These are phyloP conservation scores for Dactylellina parvicollis DNA, from an alignment of 2,329 filamentous ascomycete genomes.

Conservation along the genomic window DNA sequence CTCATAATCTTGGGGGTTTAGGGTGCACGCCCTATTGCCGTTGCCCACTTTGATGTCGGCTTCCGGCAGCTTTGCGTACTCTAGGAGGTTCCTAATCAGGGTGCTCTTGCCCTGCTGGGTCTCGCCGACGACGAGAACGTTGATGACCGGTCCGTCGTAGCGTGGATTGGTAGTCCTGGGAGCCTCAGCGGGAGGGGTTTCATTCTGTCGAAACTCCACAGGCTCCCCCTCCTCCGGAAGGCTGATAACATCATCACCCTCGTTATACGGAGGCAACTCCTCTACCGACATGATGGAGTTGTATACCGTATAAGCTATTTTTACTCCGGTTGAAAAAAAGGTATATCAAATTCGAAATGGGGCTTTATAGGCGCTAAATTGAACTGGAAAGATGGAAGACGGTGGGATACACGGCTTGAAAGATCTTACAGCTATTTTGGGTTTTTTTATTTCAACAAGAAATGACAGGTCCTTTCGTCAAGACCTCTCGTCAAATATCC, in stretches of 20 bases:
- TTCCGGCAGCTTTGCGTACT: conserved; percentile 16
- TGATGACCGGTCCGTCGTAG: background rate
- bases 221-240: background rate
- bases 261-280: conserved; percentile 10
- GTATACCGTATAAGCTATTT: too few relatives aligned
- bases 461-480: too few relatives aligned
- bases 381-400: too few relatives aligned
- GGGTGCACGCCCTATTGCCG: conserved; percentile 28
- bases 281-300: background rate
- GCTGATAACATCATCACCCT: conserved; percentile 1
- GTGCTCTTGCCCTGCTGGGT: conserved; percentile 43
- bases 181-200: background rate
- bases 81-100: conserved; percentile 7
- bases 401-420: too few relatives aligned
- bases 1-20: conserved; percentile 2
- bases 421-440: too few relatives aligned
- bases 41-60: conserved; percentile 21
- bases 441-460: too few relatives aligned
- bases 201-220: background rate
- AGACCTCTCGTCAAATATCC: too few relatives aligned
- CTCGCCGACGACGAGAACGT: conserved; percentile 34
- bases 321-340: too few relatives aligned
- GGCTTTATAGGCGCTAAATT: too few relatives aligned
- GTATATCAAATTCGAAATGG: too few relatives aligned
- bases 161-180: background rate